Base-by-base conservation (phyloP, 495 filamentous ascomycete genomes). In the Oidiodendron maius region DNA sequence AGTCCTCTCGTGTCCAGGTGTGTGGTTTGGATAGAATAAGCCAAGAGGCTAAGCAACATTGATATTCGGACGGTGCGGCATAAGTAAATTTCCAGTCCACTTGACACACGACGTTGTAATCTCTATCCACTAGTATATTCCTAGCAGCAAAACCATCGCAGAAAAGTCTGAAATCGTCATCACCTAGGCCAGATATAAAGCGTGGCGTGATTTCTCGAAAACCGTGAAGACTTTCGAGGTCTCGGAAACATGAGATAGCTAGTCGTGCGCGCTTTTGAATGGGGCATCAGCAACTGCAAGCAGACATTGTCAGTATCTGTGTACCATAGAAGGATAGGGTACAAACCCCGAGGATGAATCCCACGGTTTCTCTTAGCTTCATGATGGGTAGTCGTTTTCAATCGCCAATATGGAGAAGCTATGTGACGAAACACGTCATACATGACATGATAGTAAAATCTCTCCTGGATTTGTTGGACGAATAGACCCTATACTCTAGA, bases 401-500 rank as follows among this genome's bases (percentile, higher is more conserved):
- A 9, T 32, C 13, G 17, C 46, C 37, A 49, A 41, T 49, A 49
- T 10, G 21, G 23, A 17, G 37, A 25, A 32, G 41, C 30, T 4
- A 49, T 40, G 15, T 18, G 36, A 40, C 8, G 20, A 18, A 30
- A 49, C 15, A 24, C 21, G 20, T 8, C 32, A 40, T 49, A 12
- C 5, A 5, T 22, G 8, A 10, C 17, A 16, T 10, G 15, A 17
- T n/a, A 16, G 21, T 23, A 21, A 41, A 53, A 53, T 32, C 55
- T 53, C 10, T 26, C 48, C 21, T 58, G 55, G 4, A 55, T 35
- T 24, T 55, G 41, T 24, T 51, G 26, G 20, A 8, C 20, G 26
- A 51, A 55, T 10, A 55, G n/a, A 21, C 51, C 51, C 21, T 45
- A 55, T 25, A 51, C 18, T 9, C 47, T 41, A 40, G 44, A 51